A percentile compares a stretch with the other conserved stretches of the same genome.
Conservation (phyloP, 1,139 yeast genomes). For the Zygoascus hellenicus region DNA sequence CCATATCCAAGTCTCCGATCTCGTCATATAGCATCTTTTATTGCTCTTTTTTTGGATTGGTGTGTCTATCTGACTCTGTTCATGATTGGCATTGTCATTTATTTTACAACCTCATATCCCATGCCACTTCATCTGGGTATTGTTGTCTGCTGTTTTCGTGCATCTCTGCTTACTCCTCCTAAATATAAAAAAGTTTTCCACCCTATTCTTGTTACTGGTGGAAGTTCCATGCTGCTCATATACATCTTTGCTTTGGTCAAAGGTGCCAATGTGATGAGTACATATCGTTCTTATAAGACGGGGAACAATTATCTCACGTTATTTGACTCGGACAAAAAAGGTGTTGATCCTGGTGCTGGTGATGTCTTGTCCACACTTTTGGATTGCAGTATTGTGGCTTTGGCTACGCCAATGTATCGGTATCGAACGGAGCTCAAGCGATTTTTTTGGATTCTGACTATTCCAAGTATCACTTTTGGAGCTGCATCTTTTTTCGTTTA, state of each 20-base stretch:
- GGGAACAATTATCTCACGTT: conserved; percentile 60
- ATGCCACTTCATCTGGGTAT: conserved; percentile 59
- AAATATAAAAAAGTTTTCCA: conserved; percentile 51
- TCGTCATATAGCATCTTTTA: conserved; percentile 35
- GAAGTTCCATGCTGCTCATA: conserved; percentile 52
- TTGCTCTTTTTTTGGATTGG: conserved; percentile 52
- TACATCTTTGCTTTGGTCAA: conserved; percentile 46
- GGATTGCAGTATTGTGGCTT: conserved; percentile 71
- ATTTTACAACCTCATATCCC: conserved; percentile 44
- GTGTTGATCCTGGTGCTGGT: conserved; percentile 72
- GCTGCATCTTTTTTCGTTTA: conserved; percentile 58
- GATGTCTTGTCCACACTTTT: conserved; percentile 63
- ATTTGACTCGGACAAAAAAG: conserved; percentile 38
- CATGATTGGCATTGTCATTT: conserved; percentile 43
- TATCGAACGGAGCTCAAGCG: conserved; percentile 58
- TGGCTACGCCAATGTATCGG: conserved; percentile 72
- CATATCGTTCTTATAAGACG: conserved; percentile 56
- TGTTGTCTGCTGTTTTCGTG: conserved; percentile 51
- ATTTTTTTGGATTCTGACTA: conserved; percentile 53
- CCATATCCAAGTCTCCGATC: neutral
- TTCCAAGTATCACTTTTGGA: conserved; percentile 55
- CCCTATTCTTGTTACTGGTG: conserved; percentile 66
- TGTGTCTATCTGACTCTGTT: conserved; percentile 43
- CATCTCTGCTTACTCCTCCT: conserved; percentile 47
- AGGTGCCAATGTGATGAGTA: conserved; percentile 47